Percentiles rank a stretch among this genome's conserved stretches.
Conservation (phyloP, 805 yeast genomes). For the Teunomyces pallodes region DNA sequence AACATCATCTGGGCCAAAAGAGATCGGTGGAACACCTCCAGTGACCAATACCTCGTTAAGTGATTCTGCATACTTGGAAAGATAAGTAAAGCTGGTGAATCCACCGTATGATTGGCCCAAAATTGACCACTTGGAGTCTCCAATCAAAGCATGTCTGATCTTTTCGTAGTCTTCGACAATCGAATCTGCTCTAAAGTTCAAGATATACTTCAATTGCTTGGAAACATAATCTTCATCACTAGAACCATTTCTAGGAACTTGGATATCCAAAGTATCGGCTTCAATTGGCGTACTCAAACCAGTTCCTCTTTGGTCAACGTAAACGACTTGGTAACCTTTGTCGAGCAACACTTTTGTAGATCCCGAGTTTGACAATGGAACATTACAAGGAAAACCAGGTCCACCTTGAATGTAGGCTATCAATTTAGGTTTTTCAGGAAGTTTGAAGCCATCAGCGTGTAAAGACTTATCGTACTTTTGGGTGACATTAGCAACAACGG, state of each 20-base stretch:
- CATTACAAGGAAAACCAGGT: slow-evolving; percentile 48
- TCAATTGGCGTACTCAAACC: slow-evolving; percentile 52
- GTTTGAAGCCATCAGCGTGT: slow-evolving; percentile 13
- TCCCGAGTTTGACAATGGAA: slow-evolving; percentile 36
- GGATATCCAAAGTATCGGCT: slow-evolving; percentile 19
- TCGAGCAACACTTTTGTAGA: slow-evolving; percentile 37
- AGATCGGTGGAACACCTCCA: slow-evolving; percentile 60
- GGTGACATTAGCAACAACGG: slow-evolving; percentile 31
- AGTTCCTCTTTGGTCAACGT: slow-evolving; percentile 61
- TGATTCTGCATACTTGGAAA: slow-evolving; percentile 43
- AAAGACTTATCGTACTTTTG: slow-evolving; percentile 25
- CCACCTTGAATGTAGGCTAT: slow-evolving; percentile 52
- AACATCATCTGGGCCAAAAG: slow-evolving; percentile 44
- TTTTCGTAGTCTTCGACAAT: slow-evolving; percentile 51
- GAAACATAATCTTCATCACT: slow-evolving; percentile 14
- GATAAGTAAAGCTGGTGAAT: slow-evolving; percentile 48
- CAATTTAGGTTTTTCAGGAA: slow-evolving; percentile 33
- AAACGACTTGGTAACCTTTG: slow-evolving; percentile 43
- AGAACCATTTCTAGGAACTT: slow-evolving; percentile 11
- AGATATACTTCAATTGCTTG: slow-evolving; percentile 37
- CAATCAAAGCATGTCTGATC: slow-evolving; percentile 38
- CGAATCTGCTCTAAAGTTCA: slow-evolving; percentile 51
- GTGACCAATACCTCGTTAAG: slow-evolving; percentile 47
- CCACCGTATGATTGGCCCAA: slow-evolving; percentile 60
- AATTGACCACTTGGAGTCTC: slow-evolving; percentile 45